Percentiles rank a stretch among this genome's conserved stretches.
phyloP scores from a whole-genome alignment of 345 rosid genomes.

The Streptanthus diversifolius region DNA sequence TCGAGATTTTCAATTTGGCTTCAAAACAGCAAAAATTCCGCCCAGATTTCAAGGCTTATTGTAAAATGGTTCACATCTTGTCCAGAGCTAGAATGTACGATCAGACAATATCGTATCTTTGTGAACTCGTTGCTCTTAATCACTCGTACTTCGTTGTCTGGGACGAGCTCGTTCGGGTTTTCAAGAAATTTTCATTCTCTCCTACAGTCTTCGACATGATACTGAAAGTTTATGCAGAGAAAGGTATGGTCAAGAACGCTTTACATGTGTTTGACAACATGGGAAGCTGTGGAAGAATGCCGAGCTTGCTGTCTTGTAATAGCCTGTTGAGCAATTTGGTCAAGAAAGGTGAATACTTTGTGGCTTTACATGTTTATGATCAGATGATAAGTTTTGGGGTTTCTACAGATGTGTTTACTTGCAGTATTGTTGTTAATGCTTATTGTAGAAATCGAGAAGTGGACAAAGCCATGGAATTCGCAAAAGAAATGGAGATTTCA shows the following conservation, averaged over 20 bases:
- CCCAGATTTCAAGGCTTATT: constrained; percentile 60
- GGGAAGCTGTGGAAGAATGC: constrained; percentile 50
- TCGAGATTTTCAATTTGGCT: constrained; percentile 63
- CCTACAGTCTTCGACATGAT: constrained; percentile 79
- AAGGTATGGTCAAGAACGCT: constrained; percentile 59
- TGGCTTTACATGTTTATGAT: constrained; percentile 60
- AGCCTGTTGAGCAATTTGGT: constrained; percentile 67
- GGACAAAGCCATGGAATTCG: constrained; percentile 50
- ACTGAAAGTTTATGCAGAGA: constrained; percentile 61
- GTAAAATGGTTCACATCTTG: constrained; percentile 71
- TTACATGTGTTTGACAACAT: constrained; percentile 87
- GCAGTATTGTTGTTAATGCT: constrained; percentile 69
- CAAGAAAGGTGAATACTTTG: constrained; percentile 43
- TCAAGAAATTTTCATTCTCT: constrained; percentile 53
- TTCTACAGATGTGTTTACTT: constrained; percentile 70
- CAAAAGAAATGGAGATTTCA: constrained; percentile 41
- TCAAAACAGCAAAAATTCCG: constrained; percentile 53
- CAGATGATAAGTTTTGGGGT: constrained; percentile 61
- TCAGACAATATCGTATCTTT: constrained; percentile 49
- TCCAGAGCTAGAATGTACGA: constrained; percentile 70
- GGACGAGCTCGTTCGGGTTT: constrained; percentile 58
- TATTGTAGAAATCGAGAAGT: constrained; percentile 55
- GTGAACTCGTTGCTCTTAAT: constrained; percentile 46
- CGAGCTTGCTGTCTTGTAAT: constrained; percentile 72
- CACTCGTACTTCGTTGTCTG: constrained; percentile 44